phyloP scores from a whole-genome alignment of 1,284 basidiomycete genomes.

The Mycosarcoma maydis region DNA sequence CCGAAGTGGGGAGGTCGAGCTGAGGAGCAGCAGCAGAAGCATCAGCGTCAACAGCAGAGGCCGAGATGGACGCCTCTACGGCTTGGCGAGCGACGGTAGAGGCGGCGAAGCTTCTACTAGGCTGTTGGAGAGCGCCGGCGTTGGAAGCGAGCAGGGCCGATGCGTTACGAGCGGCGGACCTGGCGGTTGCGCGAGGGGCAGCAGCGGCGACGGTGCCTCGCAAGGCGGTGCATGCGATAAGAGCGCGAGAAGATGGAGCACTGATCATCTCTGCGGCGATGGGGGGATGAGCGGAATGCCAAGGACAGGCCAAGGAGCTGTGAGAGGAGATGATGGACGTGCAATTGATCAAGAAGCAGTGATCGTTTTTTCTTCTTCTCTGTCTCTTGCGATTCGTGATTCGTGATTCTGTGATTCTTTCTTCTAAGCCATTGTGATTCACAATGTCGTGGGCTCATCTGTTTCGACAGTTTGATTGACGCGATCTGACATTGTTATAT shows the following conservation, averaged over 20 bases:
- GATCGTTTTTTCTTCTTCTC: too few relatives aligned
- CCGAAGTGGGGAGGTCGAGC: conserved; percentile 3
- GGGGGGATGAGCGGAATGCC: too few relatives aligned
- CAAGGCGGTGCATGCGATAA: conserved; percentile 26
- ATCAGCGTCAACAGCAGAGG: not conserved
- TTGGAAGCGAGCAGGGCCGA: conserved; percentile 7
- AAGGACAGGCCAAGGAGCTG: too few relatives aligned
- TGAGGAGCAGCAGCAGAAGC: not conserved
- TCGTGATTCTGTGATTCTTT: too few relatives aligned
- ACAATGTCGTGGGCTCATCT: too few relatives aligned
- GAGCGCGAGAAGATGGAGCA: conserved; percentile 17
- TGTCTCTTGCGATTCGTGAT: too few relatives aligned
- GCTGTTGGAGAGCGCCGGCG: conserved; percentile 2
- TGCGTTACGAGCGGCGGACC: conserved; percentile 1
- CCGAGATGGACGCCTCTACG: not conserved
- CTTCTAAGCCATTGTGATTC: too few relatives aligned
- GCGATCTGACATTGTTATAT: too few relatives aligned
- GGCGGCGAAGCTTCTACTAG: conserved; percentile 12
- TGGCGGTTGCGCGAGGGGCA: not conserved
- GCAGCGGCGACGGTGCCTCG: conserved; percentile 3
- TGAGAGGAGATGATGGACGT: too few relatives aligned
- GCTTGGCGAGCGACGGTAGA: conserved; percentile 13
- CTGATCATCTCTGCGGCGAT: conserved; percentile 27
- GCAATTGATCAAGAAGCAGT: too few relatives aligned
- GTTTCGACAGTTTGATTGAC: too few relatives aligned